These are phyloP conservation scores for Pichia sp. DNA, from an alignment of 1,139 yeast species.

Conservation along the genomic window DNA sequence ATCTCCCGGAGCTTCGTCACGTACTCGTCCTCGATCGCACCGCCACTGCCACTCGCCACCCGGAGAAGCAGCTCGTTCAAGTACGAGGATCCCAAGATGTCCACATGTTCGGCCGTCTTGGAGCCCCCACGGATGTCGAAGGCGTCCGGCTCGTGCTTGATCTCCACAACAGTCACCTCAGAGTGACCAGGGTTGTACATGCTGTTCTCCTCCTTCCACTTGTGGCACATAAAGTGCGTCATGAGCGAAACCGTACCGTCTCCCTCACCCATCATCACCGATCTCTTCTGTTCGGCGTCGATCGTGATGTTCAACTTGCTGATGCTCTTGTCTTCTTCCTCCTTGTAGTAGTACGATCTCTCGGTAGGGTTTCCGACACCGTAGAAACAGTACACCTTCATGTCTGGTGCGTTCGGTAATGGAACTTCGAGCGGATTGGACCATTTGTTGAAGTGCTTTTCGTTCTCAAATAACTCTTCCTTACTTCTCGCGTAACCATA, in stretches of 20 bases:
- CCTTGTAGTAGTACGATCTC: slow-evolving; percentile 83
- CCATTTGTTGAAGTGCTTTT: slow-evolving; percentile 78
- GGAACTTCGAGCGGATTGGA: slow-evolving; percentile 89
- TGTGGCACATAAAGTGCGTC: slow-evolving; percentile 77
- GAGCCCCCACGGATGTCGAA: slow-evolving; percentile 98
- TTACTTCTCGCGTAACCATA: slow-evolving; percentile 67
- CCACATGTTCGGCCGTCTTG: slow-evolving; percentile 97
- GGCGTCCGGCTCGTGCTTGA: slow-evolving; percentile 89
- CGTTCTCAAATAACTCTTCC: slow-evolving; percentile 59
- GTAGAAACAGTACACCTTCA: slow-evolving; percentile 86
- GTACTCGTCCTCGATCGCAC: slow-evolving; percentile 56
- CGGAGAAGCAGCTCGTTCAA: slow-evolving; percentile 79
- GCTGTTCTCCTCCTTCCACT: slow-evolving; percentile 74
- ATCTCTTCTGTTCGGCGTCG: slow-evolving; percentile 49
- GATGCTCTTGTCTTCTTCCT: slow-evolving; percentile 45
- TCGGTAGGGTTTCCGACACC: slow-evolving; percentile 98
- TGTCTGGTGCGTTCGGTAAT: slow-evolving; percentile 89
- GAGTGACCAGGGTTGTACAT: slow-evolving; percentile 81
- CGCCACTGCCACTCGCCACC: slow-evolving; percentile 82
- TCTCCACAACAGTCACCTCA: slow-evolving; percentile 78
- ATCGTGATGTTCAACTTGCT: slow-evolving; percentile 66
- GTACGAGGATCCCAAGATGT: slow-evolving; percentile 90
- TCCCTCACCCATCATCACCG: slow-evolving; percentile 86
- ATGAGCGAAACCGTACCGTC: slow-evolving; percentile 92
- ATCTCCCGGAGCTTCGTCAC: slow-evolving; percentile 62